These are phyloP conservation scores for Acrocalymma vagum DNA, from an alignment of 2,329 filamentous ascomycete species.

Conservation along the genomic window DNA sequence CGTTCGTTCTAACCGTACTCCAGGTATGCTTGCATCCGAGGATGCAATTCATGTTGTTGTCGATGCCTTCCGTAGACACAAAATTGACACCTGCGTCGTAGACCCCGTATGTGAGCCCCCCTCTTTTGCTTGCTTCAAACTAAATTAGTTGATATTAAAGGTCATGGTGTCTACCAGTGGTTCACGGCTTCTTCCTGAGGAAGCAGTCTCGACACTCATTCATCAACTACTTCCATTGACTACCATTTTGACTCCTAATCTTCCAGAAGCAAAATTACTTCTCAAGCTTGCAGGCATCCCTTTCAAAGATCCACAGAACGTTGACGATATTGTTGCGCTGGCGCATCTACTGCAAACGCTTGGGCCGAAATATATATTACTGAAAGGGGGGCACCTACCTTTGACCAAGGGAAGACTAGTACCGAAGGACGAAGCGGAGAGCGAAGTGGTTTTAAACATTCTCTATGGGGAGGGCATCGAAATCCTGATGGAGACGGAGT, in stretches of 20 bases:
- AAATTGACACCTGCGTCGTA: conserved; percentile 69
- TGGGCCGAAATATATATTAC: conserved; percentile 80
- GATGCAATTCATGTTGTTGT: conserved; percentile 75
- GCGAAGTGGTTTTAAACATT: conserved; percentile 77
- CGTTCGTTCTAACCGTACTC: conserved; percentile 9
- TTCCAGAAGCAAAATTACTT: conserved; percentile 76
- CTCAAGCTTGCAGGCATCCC: conserved; percentile 62
- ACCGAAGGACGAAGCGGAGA: conserved; percentile 67
- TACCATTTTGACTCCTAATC: conserved; percentile 78
- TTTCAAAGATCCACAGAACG: conserved; percentile 59
- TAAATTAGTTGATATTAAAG: conserved; percentile 41
- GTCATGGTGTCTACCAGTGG: conserved; percentile 94
- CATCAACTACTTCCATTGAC: conserved; percentile 69
- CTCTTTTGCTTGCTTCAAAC: neutral
- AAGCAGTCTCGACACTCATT: conserved; percentile 70
- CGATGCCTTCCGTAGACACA: conserved; percentile 66
- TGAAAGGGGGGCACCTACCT: conserved; percentile 93
- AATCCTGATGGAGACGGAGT: conserved; percentile 73
- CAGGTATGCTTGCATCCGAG: conserved; percentile 83
- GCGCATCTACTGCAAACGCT: conserved; percentile 72
- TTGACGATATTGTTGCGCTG: conserved; percentile 73
- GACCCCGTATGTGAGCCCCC: conserved; percentile 71
- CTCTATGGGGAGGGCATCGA: conserved; percentile 70
- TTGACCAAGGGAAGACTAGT: conserved; percentile 70
- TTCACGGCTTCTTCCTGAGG: conserved; percentile 70